Percentiles rank a stretch among this genome's conserved stretches.
These are phyloP conservation scores for Globisporangium middletonii DNA, from an alignment of 352 stramenopile species.

Conservation along the genomic window DNA sequence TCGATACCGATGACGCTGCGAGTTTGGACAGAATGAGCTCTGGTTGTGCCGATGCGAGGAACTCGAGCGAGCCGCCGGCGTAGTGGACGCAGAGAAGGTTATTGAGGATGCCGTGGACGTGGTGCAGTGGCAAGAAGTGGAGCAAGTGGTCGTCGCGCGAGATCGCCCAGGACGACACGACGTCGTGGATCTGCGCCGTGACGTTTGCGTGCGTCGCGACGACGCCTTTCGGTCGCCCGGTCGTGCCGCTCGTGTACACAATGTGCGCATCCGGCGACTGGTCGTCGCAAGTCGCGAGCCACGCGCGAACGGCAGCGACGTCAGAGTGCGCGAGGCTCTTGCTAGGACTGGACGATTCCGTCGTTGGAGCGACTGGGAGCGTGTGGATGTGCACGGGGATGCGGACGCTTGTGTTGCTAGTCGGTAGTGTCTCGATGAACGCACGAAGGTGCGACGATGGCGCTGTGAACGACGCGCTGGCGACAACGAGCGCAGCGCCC, in stretches of 20 bases:
- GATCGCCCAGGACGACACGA: conserved; percentile 86
- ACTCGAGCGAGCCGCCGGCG: conserved; percentile 77
- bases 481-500: conserved; percentile 36
- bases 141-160: conserved; percentile 67
- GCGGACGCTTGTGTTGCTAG: conserved; percentile 9
- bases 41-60: conserved; percentile 53
- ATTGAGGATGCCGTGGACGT: conserved; percentile 90
- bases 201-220: conserved; percentile 67
- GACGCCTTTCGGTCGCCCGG: conserved; percentile 76
- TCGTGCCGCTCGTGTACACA: conserved; percentile 87
- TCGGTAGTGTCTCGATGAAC: conserved; percentile 16
- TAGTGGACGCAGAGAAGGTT: conserved; percentile 81
- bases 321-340: conserved; percentile 10
- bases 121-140: conserved; percentile 88
- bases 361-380: background rate
- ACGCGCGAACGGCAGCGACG: conserved; percentile 22
- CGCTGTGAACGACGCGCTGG: conserved; percentile 35
- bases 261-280: conserved; percentile 36
- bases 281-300: conserved; percentile 21
- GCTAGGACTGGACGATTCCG: background rate
- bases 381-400: conserved; percentile 18
- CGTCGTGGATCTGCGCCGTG: conserved; percentile 73
- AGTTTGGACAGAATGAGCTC: conserved; percentile 60
- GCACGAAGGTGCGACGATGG: conserved; percentile 8
- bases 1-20: conserved; percentile 3